Evolutionary conservation across 176 grass and related monocot genomes (phyloP).

Genomic region (Triticum timopheevii): DNA sequence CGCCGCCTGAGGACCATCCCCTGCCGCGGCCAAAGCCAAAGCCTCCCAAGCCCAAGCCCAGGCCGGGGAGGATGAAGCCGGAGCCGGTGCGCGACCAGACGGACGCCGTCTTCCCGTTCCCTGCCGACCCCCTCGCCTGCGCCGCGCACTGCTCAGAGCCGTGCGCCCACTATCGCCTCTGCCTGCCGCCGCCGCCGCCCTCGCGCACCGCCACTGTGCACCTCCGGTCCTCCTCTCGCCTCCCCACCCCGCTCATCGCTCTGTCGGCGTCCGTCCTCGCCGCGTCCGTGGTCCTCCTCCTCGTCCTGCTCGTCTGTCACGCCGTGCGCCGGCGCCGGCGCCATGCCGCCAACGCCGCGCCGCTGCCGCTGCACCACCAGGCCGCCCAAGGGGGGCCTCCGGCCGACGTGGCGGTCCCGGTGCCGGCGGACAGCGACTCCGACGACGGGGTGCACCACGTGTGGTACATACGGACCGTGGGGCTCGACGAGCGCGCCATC

Average conservation of each 20-base stretch:
- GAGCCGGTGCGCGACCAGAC: background rate
- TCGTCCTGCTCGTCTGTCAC: constrained; percentile 36
- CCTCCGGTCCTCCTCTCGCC: constrained; percentile 22
- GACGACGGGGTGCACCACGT: constrained; percentile 55
- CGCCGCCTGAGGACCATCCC: constrained; percentile 28
- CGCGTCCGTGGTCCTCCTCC: constrained; percentile 27
- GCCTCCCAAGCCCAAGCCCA: background rate
- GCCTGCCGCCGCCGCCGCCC: background rate
- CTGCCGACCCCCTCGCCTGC: background rate
- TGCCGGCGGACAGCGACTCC: background rate
- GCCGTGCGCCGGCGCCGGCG: background rate
- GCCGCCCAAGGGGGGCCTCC: background rate
- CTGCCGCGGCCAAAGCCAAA: background rate
- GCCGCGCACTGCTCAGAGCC: constrained; percentile 17
- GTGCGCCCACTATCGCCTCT: background rate
- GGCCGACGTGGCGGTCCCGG: background rate
- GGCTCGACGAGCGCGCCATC: constrained; percentile 81
- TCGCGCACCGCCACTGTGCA: constrained; percentile 36
- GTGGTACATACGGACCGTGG: constrained; percentile 85
- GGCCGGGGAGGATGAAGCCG: background rate
- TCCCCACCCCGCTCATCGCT: constrained; percentile 42
- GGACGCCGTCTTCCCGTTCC: background rate
- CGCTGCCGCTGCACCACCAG: background rate
- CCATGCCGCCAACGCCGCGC: background rate
- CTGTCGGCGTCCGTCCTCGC: constrained; percentile 44